Conservation (phyloP, 2,329 filamentous ascomycete species). For the Cercospora sp. region DNA sequence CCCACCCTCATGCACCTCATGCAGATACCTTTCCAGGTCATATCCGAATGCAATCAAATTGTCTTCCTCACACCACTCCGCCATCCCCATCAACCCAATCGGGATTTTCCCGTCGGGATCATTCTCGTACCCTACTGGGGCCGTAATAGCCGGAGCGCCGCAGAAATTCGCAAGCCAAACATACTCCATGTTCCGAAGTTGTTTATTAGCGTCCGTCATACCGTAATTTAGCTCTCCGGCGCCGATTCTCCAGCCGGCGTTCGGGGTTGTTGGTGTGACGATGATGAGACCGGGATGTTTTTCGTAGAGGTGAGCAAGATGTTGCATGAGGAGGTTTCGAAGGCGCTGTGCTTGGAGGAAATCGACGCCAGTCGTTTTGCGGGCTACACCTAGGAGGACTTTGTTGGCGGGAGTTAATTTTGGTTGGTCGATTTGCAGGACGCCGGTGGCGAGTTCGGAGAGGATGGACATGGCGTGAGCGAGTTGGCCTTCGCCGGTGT, state of each 20-base stretch:
- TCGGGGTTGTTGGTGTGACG: slow-evolving; percentile 74
- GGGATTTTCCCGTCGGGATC: slow-evolving; percentile 58
- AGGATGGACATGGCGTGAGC: slow-evolving; percentile 79
- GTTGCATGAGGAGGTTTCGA: slow-evolving; percentile 74
- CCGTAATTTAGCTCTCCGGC: slow-evolving; percentile 60
- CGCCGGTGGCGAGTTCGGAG: slow-evolving; percentile 62
- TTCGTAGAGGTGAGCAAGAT: slow-evolving; percentile 70
- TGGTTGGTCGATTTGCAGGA: slow-evolving; percentile 49
- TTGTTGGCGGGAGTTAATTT: slow-evolving; percentile 67
- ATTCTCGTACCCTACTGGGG: slow-evolving; percentile 70
- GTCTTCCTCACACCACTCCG: slow-evolving; percentile 58
- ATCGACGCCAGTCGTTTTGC: slow-evolving; percentile 67
- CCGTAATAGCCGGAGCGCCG: slow-evolving; percentile 73
- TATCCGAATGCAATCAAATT: slow-evolving; percentile 54
- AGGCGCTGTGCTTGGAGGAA: slow-evolving; percentile 72
- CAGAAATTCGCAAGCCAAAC: slow-evolving; percentile 81
- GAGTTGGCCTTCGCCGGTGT: slow-evolving; percentile 68
- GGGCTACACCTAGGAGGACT: slow-evolving; percentile 65
- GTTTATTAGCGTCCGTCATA: slow-evolving; percentile 70
- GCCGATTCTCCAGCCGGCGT: slow-evolving; percentile 69
- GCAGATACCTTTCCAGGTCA: slow-evolving; percentile 53
- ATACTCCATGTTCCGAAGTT: slow-evolving; percentile 79
- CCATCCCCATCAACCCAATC: slow-evolving; percentile 57
- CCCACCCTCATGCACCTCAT: slow-evolving; percentile 41
- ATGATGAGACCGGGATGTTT: slow-evolving; percentile 74